phyloP scores from a whole-genome alignment of 768 basidiomycete genomes.

The Suillus cothurnatus region DNA sequence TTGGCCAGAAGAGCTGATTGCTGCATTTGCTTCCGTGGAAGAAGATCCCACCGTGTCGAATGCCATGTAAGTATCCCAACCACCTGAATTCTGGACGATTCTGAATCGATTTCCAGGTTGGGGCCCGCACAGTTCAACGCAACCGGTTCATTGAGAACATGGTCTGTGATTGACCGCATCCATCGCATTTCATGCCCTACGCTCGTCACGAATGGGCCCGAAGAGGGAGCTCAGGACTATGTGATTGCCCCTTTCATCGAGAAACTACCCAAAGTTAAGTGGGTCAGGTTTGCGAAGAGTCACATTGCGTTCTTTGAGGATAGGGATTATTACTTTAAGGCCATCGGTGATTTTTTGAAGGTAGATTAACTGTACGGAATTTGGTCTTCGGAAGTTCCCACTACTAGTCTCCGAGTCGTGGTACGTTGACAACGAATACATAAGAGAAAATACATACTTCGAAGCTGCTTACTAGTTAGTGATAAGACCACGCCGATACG shows the following conservation, averaged over 20 bases:
- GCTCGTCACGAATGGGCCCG: slow-evolving; percentile 39
- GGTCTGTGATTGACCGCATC: slow-evolving; percentile 48
- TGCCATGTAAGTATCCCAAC: slow-evolving; percentile 32
- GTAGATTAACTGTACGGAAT: background rate
- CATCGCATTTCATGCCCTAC: slow-evolving; percentile 41
- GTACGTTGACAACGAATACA: background rate
- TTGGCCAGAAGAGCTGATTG: slow-evolving; percentile 35
- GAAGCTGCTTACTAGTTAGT: background rate
- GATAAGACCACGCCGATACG: background rate
- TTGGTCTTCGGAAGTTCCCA: background rate
- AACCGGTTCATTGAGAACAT: slow-evolving; percentile 44
- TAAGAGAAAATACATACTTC: background rate
- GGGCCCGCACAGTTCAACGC: slow-evolving; percentile 39
- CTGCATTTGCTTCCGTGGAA: slow-evolving; percentile 26
- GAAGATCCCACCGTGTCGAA: slow-evolving; percentile 36
- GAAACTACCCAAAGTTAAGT: slow-evolving; percentile 35
- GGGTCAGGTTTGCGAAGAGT: slow-evolving; percentile 37
- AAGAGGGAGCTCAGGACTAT: slow-evolving; percentile 42
- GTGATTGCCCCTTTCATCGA: slow-evolving; percentile 36
- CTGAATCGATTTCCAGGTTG: slow-evolving; percentile 8
- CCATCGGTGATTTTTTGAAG: slow-evolving; percentile 17
- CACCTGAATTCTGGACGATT: background rate
- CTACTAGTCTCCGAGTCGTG: background rate
- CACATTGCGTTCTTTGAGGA: slow-evolving; percentile 24
- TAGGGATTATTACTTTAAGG: slow-evolving; percentile 24